Percentiles rank a stretch among this genome's conserved stretches.
These are phyloP conservation scores for Mortierella alpina DNA, from an alignment of 192 early-diverging fungal genomes.

Conservation along the genomic window DNA sequence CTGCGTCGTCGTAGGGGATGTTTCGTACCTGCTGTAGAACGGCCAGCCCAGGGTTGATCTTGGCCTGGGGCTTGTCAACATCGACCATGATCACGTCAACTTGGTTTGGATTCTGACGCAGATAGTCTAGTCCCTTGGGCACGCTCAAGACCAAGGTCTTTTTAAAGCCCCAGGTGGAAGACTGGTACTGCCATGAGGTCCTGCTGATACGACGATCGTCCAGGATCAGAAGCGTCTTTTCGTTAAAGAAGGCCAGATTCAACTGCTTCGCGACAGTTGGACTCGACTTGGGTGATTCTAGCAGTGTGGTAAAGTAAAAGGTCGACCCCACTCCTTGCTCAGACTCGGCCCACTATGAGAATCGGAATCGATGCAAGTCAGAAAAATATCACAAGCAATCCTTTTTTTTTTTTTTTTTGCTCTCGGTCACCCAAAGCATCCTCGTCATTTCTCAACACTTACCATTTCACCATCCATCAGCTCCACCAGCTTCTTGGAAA, in stretches of 20 bases:
- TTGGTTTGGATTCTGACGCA: slow-evolving; percentile 27
- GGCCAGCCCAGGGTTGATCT: slow-evolving; percentile 35
- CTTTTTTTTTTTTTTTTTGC: too few species aligned
- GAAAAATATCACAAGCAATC: not conserved
- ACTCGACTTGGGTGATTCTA: slow-evolving; percentile 26
- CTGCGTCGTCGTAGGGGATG: slow-evolving; percentile 10
- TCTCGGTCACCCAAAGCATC: not conserved
- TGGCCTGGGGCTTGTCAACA: slow-evolving; percentile 39
- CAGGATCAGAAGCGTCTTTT: slow-evolving; percentile 42
- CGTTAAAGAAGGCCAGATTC: slow-evolving; percentile 41
- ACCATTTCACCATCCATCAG: slow-evolving; percentile 58
- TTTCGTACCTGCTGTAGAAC: slow-evolving; percentile 33
- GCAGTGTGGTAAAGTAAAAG: slow-evolving; percentile 40
- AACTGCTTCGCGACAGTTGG: slow-evolving; percentile 35
- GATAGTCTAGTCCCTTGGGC: slow-evolving; percentile 36
- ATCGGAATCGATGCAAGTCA: not conserved
- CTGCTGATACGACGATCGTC: slow-evolving; percentile 48
- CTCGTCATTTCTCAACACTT: not conserved
- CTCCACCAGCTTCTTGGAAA: slow-evolving; percentile 52
- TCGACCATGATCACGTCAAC: slow-evolving; percentile 53
- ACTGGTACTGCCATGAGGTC: slow-evolving; percentile 48
- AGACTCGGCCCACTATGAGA: slow-evolving; percentile 44
- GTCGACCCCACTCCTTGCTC: slow-evolving; percentile 51
- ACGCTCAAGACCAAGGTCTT: slow-evolving; percentile 33
- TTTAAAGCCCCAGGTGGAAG: slow-evolving; percentile 47